Percentiles rank a stretch among this genome's conserved stretches.
Conservation (phyloP, 176 grass and related monocot species). For the Poa pratensis region DNA sequence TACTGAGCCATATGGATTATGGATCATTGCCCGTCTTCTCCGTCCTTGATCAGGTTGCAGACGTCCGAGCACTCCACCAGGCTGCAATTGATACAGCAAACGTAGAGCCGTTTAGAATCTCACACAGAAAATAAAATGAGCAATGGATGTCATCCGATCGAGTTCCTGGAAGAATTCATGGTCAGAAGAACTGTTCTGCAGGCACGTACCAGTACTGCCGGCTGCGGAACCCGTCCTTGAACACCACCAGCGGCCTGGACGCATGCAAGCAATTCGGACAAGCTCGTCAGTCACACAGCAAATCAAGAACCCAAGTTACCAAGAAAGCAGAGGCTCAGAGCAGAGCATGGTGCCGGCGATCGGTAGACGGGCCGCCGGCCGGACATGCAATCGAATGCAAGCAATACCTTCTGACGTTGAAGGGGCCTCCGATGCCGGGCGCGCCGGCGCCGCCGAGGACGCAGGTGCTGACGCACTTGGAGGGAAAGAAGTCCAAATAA, state of each 20-base stretch:
- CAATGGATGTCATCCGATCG: neutral
- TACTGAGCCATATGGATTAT: neutral
- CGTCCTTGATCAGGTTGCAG: constrained; percentile 83
- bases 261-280: neutral
- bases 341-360: neutral
- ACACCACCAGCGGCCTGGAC: constrained; percentile 48
- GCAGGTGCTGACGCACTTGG: constrained; percentile 84
- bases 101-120: neutral
- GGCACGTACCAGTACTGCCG: constrained; percentile 61
- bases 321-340: neutral
- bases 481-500: no score
- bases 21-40: constrained; percentile 63
- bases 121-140: neutral
- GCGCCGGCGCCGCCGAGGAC: constrained; percentile 73
- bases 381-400: no score
- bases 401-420: constrained; percentile 60
- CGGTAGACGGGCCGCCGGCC: no score
- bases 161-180: neutral
- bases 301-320: no score
- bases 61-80: constrained; percentile 75
- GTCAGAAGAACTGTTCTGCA: neutral
- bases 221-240: constrained; percentile 72
- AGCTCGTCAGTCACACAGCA: neutral
- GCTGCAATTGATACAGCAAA: constrained; percentile 21
- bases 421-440: constrained; percentile 65